Conservation (phyloP, 176 grass and related monocot genomes). For the Avena atlantica region DNA sequence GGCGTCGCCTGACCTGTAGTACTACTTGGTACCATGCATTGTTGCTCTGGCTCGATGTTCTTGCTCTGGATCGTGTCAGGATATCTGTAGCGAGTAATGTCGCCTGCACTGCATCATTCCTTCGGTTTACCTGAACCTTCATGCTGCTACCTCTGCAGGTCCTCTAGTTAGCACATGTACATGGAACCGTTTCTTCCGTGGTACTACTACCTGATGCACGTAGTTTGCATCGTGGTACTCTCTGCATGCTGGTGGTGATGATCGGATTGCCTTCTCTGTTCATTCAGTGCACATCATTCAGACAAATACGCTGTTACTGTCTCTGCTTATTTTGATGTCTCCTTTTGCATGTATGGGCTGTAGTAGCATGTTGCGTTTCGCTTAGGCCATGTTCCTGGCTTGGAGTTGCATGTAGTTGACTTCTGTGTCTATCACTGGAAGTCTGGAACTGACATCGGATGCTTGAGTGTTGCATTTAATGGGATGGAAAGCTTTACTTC, state of each 20-base stretch:
- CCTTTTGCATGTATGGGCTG: conserved; percentile 26
- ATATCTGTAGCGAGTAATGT: conserved; percentile 32
- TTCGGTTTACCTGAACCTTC: conserved; percentile 24
- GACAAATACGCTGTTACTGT: conserved; percentile 17
- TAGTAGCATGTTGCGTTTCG: neutral
- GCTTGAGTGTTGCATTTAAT: conserved; percentile 32
- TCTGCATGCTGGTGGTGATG: conserved; percentile 42
- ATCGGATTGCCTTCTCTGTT: conserved; percentile 40
- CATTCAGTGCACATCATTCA: conserved; percentile 4
- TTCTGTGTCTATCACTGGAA: conserved; percentile 23
- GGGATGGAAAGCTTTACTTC: neutral
- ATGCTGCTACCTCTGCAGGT: conserved; percentile 35
- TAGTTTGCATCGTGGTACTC: conserved; percentile 25
- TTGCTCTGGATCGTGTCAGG: conserved; percentile 44
- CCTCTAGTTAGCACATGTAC: conserved; percentile 34
- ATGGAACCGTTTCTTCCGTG: conserved; percentile 19
- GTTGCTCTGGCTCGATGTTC: conserved; percentile 29
- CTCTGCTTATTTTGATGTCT: conserved; percentile 44
- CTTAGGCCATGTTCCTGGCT: conserved; percentile 26
- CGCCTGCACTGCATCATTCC: conserved; percentile 16
- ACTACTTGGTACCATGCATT: conserved; percentile 53
- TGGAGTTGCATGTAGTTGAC: conserved; percentile 47
- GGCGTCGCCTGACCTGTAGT: conserved; percentile 27
- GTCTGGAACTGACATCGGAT: conserved; percentile 20
- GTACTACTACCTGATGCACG: conserved; percentile 39